Evolutionary conservation across 306 rosid species (phyloP), one percentile per base, ranked within the genome.

Genomic region (Cucurbita maxima): DNA sequence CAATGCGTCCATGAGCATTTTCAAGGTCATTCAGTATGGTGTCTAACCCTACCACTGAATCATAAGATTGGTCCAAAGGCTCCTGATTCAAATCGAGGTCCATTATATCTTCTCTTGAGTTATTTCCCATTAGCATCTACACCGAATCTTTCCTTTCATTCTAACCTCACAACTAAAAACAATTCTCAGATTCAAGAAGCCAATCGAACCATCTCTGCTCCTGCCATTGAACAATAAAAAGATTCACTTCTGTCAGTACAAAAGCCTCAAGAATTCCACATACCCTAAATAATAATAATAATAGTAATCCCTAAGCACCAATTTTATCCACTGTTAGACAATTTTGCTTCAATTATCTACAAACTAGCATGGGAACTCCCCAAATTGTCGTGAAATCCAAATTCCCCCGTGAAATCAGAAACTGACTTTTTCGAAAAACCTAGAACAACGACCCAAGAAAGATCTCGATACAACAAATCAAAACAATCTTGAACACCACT

Each of bases 1-100:
- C 88, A 44, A 89, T 88, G 58, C 55, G 87, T 64, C 72, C 87
- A 54, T 89, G 84, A 2, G 81, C 75, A 38, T 85, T 81, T 79
- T 83, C 96, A 14, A 86, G 83, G 51, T 89, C 97, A 67, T 83
- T 77, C 59, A 82, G 76, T 50, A 87, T 69, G 68, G 85, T 74
- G 72, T 83, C 90, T 43, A 83, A 76, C 71, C 81, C 82, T 66
- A 50, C 4, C n/a, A 30, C 81, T 8, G 96, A 75, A 76, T 74
- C 58, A 79, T 48, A 81, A 48, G 78, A 76, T 25, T 75, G 82
- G 53, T 77, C 82, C 67, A 53, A 63, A 76, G 87, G 89, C 54
- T 82, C 81, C 54, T 76, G 80, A 81, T 87, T 84, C 79, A 86
- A 81, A 79, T 87, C 89, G 64, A 86, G 81, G 62, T 76, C 82